phyloP scores from a whole-genome alignment of 257 asterid species.

The Capsicum chinense region DNA sequence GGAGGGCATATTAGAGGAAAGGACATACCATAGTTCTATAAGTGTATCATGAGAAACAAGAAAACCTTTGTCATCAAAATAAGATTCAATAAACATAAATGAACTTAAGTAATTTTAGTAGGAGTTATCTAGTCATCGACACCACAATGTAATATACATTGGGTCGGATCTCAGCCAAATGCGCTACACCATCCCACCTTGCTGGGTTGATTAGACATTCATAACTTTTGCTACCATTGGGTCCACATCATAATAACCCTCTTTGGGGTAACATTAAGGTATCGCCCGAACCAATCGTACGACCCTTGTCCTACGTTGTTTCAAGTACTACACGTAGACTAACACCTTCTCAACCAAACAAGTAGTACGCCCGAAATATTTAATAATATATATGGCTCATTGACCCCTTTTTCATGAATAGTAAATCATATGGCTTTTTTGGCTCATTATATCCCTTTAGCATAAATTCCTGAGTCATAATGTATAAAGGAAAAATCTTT shows the following conservation, averaged over 20 bases:
- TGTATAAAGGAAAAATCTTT: neutral
- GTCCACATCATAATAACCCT: neutral
- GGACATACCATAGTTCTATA: neutral
- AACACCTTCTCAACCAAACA: neutral
- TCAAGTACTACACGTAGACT: neutral
- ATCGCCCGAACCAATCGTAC: neutral
- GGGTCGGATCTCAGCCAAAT: neutral
- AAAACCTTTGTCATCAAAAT: neutral
- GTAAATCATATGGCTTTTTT: neutral
- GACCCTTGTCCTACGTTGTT: neutral
- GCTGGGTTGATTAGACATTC: neutral
- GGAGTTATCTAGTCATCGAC: neutral
- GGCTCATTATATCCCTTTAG: neutral
- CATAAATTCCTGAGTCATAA: neutral
- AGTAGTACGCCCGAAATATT: neutral
- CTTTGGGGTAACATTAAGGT: slow-evolving; percentile 2
- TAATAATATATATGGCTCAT: neutral
- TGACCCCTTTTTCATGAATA: neutral
- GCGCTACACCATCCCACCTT: neutral
- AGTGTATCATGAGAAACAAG: neutral
- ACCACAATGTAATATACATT: neutral
- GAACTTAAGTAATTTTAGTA: neutral
- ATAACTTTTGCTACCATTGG: neutral
- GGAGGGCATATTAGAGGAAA: neutral
- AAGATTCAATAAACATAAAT: neutral